Evolutionary conservation across 2,329 filamentous ascomycete species (phyloP).

Genomic region (Plectosphaerella plurivora): DNA sequence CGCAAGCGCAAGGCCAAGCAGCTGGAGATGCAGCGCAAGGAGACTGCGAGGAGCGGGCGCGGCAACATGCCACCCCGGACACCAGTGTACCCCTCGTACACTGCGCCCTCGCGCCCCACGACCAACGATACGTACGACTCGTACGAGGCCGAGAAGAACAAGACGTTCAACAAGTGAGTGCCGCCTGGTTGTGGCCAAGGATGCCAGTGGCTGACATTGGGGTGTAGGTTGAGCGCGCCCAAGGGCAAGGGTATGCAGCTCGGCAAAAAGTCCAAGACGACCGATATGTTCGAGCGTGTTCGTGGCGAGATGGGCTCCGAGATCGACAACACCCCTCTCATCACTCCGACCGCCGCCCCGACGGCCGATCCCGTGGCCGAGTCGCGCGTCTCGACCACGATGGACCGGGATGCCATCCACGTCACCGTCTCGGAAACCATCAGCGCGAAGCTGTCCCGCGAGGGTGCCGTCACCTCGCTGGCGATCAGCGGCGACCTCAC

Average conservation of each 20-base stretch:
- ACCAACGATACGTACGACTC: conserved; percentile 82
- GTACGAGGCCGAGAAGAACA: conserved; percentile 98
- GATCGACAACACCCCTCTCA: conserved; percentile 71
- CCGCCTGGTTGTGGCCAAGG: not conserved
- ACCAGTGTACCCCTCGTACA: conserved; percentile 85
- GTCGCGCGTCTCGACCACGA: conserved; percentile 59
- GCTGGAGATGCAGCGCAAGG: conserved; percentile 97
- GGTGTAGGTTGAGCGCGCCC: conserved; percentile 38
- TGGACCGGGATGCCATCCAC: conserved; percentile 81
- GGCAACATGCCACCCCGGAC: conserved; percentile 58
- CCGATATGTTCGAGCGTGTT: conserved; percentile 95
- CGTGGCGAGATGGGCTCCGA: conserved; percentile 87
- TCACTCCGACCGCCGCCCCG: conserved; percentile 49
- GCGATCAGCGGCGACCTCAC: conserved; percentile 90
- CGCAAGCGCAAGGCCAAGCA: conserved; percentile 98
- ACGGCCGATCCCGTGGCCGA: conserved; percentile 46
- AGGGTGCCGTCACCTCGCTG: conserved; percentile 81
- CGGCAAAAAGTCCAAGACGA: conserved; percentile 97
- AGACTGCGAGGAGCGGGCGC: conserved; percentile 75
- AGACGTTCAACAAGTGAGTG: conserved; percentile 72
- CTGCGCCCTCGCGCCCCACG: conserved; percentile 68
- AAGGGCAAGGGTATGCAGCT: conserved; percentile 99
- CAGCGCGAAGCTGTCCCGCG: conserved; percentile 79
- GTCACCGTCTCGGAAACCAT: conserved; percentile 88
- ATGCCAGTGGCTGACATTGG: not conserved